These are phyloP conservation scores for Geotrichum bryndzae DNA, from an alignment of 1,139 yeast species.

Conservation along the genomic window DNA sequence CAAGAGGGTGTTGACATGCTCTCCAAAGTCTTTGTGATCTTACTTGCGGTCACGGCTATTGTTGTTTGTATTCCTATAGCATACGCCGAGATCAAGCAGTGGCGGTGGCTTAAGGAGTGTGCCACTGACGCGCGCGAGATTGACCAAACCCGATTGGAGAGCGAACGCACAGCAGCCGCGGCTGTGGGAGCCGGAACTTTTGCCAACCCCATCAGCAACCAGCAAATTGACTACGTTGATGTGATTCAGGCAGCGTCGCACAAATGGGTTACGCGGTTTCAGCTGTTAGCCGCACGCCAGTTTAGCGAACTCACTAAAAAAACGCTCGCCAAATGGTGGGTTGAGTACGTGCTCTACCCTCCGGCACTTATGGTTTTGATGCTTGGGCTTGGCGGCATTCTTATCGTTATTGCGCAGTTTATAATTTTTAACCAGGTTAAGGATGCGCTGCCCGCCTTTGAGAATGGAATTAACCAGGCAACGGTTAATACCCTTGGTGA, in stretches of 20 bases:
- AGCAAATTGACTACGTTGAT: slow-evolving; percentile 13
- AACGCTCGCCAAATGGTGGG: slow-evolving; percentile 32
- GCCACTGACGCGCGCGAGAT: slow-evolving; percentile 24
- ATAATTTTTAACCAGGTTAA: slow-evolving; percentile 33
- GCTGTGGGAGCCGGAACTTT: neutral
- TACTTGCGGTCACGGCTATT: slow-evolving; percentile 40
- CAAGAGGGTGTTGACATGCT: slow-evolving; percentile 33
- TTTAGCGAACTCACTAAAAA: slow-evolving; percentile 14
- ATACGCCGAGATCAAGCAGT: slow-evolving; percentile 43
- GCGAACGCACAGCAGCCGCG: neutral
- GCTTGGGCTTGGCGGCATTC: slow-evolving; percentile 41
- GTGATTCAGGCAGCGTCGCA: slow-evolving; percentile 14
- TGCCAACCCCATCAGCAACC: slow-evolving; percentile 7
- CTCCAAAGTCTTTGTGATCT: slow-evolving; percentile 38
- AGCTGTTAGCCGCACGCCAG: slow-evolving; percentile 10
- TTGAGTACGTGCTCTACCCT: slow-evolving; percentile 30
- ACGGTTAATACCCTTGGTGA: slow-evolving; percentile 21
- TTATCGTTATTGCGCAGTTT: slow-evolving; percentile 41
- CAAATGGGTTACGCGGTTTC: slow-evolving; percentile 13
- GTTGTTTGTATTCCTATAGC: slow-evolving; percentile 40
- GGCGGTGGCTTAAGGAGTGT: slow-evolving; percentile 42
- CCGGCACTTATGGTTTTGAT: slow-evolving; percentile 35
- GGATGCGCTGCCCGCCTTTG: slow-evolving; percentile 21
- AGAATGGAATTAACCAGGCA: slow-evolving; percentile 15
- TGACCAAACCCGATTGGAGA: neutral